phyloP scores from a whole-genome alignment of 306 rosid genomes.

The Sicyos baderoa region DNA sequence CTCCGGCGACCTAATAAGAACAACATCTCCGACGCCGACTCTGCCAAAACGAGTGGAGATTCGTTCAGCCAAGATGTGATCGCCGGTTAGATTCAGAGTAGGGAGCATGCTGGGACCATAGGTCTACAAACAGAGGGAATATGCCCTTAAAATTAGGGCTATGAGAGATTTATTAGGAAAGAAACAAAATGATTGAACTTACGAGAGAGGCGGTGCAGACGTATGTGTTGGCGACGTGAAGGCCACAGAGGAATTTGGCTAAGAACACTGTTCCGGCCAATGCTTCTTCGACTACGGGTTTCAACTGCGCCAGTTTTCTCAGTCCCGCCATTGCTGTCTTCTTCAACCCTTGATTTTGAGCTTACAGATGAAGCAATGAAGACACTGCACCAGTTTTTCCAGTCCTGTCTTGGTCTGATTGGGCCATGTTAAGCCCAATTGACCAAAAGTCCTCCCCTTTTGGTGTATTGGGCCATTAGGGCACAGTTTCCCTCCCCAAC shows the following conservation, averaged over 20 bases:
- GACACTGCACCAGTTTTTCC: no score
- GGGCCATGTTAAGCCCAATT: no score
- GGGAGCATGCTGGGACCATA: constrained; percentile 91
- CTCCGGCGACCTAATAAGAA: constrained; percentile 42
- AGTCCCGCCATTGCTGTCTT: constrained; percentile 4
- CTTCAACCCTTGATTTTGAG: neutral
- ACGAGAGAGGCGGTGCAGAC: constrained; percentile 29
- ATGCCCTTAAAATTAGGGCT: neutral
- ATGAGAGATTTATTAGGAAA: neutral
- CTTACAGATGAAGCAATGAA: no score
- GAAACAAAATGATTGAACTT: constrained; percentile 11
- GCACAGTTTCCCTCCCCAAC: no score
- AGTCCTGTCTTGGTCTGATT: no score
- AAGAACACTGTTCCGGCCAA: constrained; percentile 22
- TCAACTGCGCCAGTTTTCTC: constrained; percentile 2
- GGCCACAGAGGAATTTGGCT: constrained; percentile 33
- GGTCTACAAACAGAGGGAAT: constrained; percentile 31
- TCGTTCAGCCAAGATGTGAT: constrained; percentile 34
- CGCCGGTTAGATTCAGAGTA: constrained; percentile 25
- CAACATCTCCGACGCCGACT: constrained; percentile 47
- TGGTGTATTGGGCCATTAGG: no score
- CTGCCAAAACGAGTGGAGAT: constrained; percentile 42
- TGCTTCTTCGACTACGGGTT: constrained; percentile 22
- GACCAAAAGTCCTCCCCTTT: no score
- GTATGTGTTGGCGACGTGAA: constrained; percentile 38